Base-by-base conservation (phyloP, 1,284 basidiomycete species). In the Ustilago vetiveriae region DNA sequence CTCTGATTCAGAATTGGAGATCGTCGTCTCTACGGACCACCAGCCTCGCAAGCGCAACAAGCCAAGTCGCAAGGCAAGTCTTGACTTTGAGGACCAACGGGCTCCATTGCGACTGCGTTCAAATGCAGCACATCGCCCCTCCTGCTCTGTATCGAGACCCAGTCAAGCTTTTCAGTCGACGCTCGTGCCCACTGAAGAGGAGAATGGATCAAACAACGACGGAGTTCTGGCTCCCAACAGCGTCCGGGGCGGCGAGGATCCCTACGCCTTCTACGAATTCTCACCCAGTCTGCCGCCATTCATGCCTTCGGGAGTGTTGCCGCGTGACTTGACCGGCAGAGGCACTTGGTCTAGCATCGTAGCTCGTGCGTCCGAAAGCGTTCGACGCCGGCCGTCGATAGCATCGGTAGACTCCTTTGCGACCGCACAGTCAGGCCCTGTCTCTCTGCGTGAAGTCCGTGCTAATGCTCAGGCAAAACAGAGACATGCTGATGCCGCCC, bases 271-370 rank as follows among this genome's bases (percentile, higher is more conserved):
- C 49, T 76, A 76, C 69, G 58, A 72, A 29, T 76, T 76, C 46
- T 69, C 71, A 2, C 74, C 74, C 3, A 72, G 73, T 49, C 47
- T 76, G n/a, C 74, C 74, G 2, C 74, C 74, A 1, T 76, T 74
- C 39, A 67, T 74, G 48, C 72, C 72, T 14, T 30, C 51, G 7
- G 74, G 72, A 5, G 21, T 74, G 22, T 54, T 48, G 16, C 74
- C 74, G 2, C 46, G 40, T 11, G 74, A 76, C 27, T 33, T 76
- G 43, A 76, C 74, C 1, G 74, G 74, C 13, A 63, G 58, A 13
- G 74, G 74, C 2, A 76, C 74, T 3, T 76, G 74, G 74, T 60
- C 57, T 14, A 72, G 72, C 52, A 76, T 76, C 52, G 62, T 73
- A 1, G 74, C 74, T 38, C 57, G 71, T 21, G 68, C 74, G 10